Evolutionary conservation across 2,329 filamentous ascomycete species (phyloP), one percentile per base, ranked within the genome.

Genomic region (Alternaria incomplexa): DNA sequence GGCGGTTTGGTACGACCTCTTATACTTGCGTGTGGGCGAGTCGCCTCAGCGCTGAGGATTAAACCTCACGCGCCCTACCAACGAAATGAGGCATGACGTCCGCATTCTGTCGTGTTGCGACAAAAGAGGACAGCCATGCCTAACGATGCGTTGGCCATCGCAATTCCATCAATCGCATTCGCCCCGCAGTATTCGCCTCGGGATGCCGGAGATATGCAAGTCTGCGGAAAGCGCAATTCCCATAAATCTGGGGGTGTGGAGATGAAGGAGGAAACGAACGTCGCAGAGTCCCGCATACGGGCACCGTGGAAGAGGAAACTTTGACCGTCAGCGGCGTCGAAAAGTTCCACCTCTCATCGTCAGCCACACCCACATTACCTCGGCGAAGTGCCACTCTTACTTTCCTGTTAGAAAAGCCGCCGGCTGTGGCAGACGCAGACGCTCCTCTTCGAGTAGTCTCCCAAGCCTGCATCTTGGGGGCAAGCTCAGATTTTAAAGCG

Each of bases 301-400:
- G 57, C 51, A 53, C 59, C 58, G 15, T 43, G 13, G n/a, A 40
- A 5, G 60, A 55, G 51, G 28, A 63, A 48, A 55, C 46, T 50
- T 44, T 52, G 65, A 57, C 58, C 46, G 36, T 45, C 50, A 48
- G 63, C 62, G 64, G 63, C 25, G 13, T 47, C 57, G 64, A 52
- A 61, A 62, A 63, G 44, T 66, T 65, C 70, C 70, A 67, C 70
- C 66, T 73, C 65, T 73, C 59, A 65, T 55, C 51, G 43, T 58
- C 56, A 57, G 53, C 26, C 44, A 47, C 63, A 61, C 58, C n/a
- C 56, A 61, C 56, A 53, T 48, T 17, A 46, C 60, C 56, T 62
- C 60, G 60, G 60, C 60, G 44, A 59, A 36, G 48, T 50, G 30
- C 54, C 48, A 50, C 28, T 50, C 23, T 36, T 54, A 25, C 15